phyloP scores from a whole-genome alignment of 768 basidiomycete species.

The Suillus fuscotomentosus region DNA sequence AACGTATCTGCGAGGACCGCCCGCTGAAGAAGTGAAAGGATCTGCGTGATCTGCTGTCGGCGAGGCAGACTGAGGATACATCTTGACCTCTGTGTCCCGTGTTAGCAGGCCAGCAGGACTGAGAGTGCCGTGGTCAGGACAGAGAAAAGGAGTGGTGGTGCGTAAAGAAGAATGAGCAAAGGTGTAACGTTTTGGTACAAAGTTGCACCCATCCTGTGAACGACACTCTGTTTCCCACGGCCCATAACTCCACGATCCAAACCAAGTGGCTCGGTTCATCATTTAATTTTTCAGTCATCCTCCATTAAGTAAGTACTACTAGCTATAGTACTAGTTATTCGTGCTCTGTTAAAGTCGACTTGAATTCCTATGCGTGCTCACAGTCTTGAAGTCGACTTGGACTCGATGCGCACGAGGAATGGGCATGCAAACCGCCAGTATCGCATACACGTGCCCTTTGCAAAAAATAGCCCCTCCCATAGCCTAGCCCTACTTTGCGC shows the following conservation, averaged over 20 bases:
- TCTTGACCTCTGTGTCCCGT: conserved; percentile 19
- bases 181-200: conserved; percentile 2
- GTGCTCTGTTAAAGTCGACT: not conserved
- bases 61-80: conserved; percentile 57
- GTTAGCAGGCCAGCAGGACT: conserved; percentile 13
- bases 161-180: not conserved
- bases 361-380: too few relatives aligned
- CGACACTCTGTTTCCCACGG: conserved; percentile 25
- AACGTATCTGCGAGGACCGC: conserved; percentile 39
- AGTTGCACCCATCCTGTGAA: conserved; percentile 12
- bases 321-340: not conserved
- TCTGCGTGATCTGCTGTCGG: conserved; percentile 63
- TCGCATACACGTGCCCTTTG: not conserved
- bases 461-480: not conserved
- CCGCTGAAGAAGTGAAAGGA: conserved; percentile 53
- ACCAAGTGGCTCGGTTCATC: conserved; percentile 18
- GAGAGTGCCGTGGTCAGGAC: conserved; percentile 17
- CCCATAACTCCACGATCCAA: conserved; percentile 2
- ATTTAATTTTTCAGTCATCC: not conserved
- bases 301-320: not conserved
- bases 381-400: not conserved
- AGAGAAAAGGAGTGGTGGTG: conserved; percentile 9
- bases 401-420: not conserved
- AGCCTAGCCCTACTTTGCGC: not conserved
- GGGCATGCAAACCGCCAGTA: not conserved